These are phyloP conservation scores for Sclerotinia borealis DNA, from an alignment of 2,329 filamentous ascomycete genomes.

Conservation along the genomic window DNA sequence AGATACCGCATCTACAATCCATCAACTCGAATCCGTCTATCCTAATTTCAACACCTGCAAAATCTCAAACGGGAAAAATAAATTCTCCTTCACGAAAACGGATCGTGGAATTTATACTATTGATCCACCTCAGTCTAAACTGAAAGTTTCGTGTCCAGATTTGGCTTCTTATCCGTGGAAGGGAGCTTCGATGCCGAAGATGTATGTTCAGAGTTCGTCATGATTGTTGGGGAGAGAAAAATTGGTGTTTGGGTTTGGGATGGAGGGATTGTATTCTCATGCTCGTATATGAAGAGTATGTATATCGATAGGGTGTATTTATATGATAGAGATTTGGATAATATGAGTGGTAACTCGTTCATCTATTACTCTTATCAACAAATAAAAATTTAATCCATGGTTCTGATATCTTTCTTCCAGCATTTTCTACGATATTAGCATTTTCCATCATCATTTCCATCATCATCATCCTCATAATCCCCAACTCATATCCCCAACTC, in stretches of 20 bases:
- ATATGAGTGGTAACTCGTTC: neutral
- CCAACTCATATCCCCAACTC: neutral
- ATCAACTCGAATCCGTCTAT: neutral
- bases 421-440: too few species aligned
- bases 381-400: neutral
- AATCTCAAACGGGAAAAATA: neutral
- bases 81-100: neutral
- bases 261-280: neutral
- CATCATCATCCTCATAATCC: neutral
- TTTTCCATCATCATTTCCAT: neutral
- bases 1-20: neutral
- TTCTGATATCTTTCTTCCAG: neutral
- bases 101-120: neutral
- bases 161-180: conserved; percentile 4
- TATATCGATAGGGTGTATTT: neutral
- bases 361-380: neutral
- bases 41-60: neutral
- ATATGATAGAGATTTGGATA: neutral
- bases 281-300: too few species aligned
- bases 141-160: neutral
- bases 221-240: neutral
- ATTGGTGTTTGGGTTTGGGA: neutral
- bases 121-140: neutral
- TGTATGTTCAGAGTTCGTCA: neutral
- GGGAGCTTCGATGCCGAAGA: neutral